These are phyloP conservation scores for Kwoniella pini DNA, from an alignment of 768 basidiomycete species.

Conservation along the genomic window DNA sequence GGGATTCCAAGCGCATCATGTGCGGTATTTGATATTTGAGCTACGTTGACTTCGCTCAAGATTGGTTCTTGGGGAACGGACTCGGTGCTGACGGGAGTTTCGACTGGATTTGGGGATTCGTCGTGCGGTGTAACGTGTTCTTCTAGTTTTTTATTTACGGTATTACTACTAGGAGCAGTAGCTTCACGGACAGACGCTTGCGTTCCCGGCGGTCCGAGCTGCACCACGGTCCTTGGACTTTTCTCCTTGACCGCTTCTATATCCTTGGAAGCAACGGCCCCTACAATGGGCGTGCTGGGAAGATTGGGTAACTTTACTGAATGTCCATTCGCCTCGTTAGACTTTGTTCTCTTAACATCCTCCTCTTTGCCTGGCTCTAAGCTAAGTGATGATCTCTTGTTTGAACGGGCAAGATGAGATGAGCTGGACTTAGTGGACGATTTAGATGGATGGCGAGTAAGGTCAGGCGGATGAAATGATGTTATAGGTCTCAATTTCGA, in stretches of 20 bases:
- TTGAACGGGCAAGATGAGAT: background rate
- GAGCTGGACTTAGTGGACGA: background rate
- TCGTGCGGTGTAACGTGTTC: background rate
- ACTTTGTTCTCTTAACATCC: background rate
- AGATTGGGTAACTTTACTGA: background rate
- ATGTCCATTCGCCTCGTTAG: background rate
- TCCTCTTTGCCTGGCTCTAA: background rate
- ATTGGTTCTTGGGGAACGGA: too few relatives aligned
- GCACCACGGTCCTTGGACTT: background rate
- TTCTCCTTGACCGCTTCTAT: background rate
- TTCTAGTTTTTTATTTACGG: background rate
- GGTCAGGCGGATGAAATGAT: slow-evolving; percentile 5
- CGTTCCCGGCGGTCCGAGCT: slow-evolving; percentile 13
- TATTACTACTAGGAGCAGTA: background rate
- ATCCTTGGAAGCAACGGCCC: too few relatives aligned
- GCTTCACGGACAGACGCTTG: background rate
- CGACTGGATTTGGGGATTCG: too few relatives aligned
- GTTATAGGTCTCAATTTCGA: slow-evolving; percentile 11
- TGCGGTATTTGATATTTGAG: too few relatives aligned
- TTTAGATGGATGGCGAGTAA: background rate
- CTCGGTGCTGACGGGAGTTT: too few relatives aligned
- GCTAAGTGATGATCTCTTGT: background rate
- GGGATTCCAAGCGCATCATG: background rate
- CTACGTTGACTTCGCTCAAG: too few relatives aligned
- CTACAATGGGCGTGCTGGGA: too few relatives aligned